Evolutionary conservation across 805 yeast species (phyloP), one percentile per base, ranked within the genome.

Genomic region (Kregervanrija fluxuum): DNA sequence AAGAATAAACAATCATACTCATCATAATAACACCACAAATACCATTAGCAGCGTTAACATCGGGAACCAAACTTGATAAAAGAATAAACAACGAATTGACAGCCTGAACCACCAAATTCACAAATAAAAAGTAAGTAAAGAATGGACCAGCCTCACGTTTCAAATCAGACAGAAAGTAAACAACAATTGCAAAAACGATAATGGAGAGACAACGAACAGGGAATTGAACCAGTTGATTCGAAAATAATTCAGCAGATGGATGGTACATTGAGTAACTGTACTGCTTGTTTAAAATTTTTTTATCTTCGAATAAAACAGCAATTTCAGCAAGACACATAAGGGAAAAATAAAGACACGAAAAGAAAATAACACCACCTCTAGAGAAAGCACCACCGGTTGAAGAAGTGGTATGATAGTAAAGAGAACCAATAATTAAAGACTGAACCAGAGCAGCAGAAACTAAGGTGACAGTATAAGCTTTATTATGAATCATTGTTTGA

Each of bases 261-360:
- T 80, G 76, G 58, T 77, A 80, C 65, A 81, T 66, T 11, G 84
- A 77, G 52, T 77, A 80, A 17, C 79, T 70, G 52, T 74, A 73
- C 53, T 81, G 88, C 57, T 80, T 81, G 50, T 74, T 79, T 47
- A 80, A 68, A 53, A 81, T 78, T 14, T 80, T 77, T 65, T 82
- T 76, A 43, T 74, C 74, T 48, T 77, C 76, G 54, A 78, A 81
- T 43, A 78, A 66, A 11, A 75, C 61, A 56, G 80, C 70, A 49
- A 79, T 77, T 63, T 79, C 86, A 56, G 83, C 80, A 47, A 80
- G 63, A 11, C 82, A 73, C 40, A 81, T 73, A 54, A 80, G 69
- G 33, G 82, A 77, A 62, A 75, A 79, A 54, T 72, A 80, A 44
- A 81, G 66, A 37, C 79, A 68, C 33, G 79, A 75, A 56, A 75